Evolutionary conservation across 371 early-diverging fungal genomes (phyloP).

Genomic region (Chytridiales sp.): DNA sequence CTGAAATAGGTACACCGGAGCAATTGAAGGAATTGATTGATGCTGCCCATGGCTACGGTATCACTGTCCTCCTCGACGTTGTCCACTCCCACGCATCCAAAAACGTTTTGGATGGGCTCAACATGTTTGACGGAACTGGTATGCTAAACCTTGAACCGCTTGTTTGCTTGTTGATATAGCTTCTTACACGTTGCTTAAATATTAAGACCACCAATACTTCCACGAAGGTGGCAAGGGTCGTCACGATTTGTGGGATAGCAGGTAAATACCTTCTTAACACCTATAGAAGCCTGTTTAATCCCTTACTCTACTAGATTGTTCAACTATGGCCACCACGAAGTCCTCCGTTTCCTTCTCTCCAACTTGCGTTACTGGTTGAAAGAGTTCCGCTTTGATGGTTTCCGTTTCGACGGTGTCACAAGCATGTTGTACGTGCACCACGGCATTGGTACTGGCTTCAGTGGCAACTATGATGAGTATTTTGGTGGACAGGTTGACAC

Average conservation of each 20-base stretch:
- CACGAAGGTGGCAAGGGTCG: slow-evolving; percentile 83
- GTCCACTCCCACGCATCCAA: slow-evolving; percentile 97
- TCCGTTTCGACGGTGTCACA: slow-evolving; percentile 97
- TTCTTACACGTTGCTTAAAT: not conserved
- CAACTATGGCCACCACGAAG: slow-evolving; percentile 89
- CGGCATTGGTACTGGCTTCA: slow-evolving; percentile 91
- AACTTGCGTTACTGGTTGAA: slow-evolving; percentile 91
- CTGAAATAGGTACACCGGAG: slow-evolving; percentile 77
- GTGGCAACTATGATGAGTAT: slow-evolving; percentile 91
- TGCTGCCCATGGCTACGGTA: slow-evolving; percentile 87
- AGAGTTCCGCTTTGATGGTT: slow-evolving; percentile 91
- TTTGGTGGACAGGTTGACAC: slow-evolving; percentile 82
- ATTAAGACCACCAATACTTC: slow-evolving; percentile 86
- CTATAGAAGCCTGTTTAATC: not conserved
- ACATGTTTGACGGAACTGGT: slow-evolving; percentile 89
- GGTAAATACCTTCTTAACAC: slow-evolving; percentile 18
- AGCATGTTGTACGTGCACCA: slow-evolving; percentile 95
- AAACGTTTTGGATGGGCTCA: slow-evolving; percentile 91
- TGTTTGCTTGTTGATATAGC: not conserved
- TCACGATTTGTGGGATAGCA: slow-evolving; percentile 90
- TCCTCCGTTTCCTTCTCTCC: slow-evolving; percentile 87
- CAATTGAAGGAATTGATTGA: slow-evolving; percentile 86
- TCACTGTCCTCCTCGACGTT: slow-evolving; percentile 88
- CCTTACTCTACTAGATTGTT: slow-evolving; percentile 63
- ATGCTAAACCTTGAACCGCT: slow-evolving; percentile 1